A percentile compares a stretch with the other conserved stretches of the same genome.
phyloP scores from a whole-genome alignment of 495 filamentous ascomycete species.

The Cercophora samala region DNA sequence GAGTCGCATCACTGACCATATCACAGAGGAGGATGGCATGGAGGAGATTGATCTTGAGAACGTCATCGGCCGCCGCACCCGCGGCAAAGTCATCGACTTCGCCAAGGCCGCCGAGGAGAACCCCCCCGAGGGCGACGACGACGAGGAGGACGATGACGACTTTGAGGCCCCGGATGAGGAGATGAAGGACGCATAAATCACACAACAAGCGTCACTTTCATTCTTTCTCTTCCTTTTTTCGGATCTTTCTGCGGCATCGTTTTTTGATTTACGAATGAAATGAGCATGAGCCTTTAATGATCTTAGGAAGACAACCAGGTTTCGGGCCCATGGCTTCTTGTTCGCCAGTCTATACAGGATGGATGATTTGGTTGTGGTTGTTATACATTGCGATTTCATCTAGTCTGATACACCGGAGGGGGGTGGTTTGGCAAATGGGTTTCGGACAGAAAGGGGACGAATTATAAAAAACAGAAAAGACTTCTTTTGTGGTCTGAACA shows the following conservation, averaged over 20 bases:
- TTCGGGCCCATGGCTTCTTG: not conserved
- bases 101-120: slow-evolving; percentile 70
- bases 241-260: not conserved
- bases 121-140: slow-evolving; percentile 68
- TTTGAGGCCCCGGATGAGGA: slow-evolving; percentile 43
- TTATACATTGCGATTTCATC: not conserved
- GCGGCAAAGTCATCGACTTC: slow-evolving; percentile 78
- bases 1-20: not conserved
- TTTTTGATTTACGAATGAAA: not conserved
- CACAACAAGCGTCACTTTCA: not conserved
- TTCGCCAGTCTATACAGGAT: not conserved
- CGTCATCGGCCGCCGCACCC: slow-evolving; percentile 89
- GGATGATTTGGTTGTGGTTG: not conserved
- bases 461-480: not conserved
- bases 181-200: slow-evolving; percentile 49
- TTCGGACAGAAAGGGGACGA: not conserved
- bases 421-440: not conserved
- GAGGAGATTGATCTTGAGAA: slow-evolving; percentile 86
- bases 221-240: slow-evolving; percentile 5
- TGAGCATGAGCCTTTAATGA: not conserved
- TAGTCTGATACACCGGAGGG: not conserved
- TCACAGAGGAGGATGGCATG: slow-evolving; percentile 74
- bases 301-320: not conserved
- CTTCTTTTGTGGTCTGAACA: not conserved
- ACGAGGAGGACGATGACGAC: slow-evolving; percentile 74